Evolutionary conservation across 352 stramenopile species (phyloP), one percentile per base, ranked within the genome.

Genomic region (Pythium folliculosum): DNA sequence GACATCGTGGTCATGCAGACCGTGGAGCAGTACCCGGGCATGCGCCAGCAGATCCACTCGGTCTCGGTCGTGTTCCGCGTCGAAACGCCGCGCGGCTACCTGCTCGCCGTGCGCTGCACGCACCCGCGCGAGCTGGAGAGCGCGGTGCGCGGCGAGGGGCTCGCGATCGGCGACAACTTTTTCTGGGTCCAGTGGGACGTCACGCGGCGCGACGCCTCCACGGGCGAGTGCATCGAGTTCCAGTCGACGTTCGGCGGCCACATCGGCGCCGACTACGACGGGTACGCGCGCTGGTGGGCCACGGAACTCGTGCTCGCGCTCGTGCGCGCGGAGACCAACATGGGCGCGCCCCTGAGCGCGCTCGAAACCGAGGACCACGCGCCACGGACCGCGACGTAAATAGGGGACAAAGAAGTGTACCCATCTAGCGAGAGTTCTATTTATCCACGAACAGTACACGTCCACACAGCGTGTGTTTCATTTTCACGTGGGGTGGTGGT

Each of bases 251-350:
- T 63, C 2, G 56, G 37, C 22, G 63, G 54, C 30, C 44, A 22
- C 5, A 25, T 69, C 3, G 16, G 8, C 1, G 59, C 52, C 9
- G 9, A 44, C 6, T 51, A 35, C 10, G 5, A 32, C 2, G 45
- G 35, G 5, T 69, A 63, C 45, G 63, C 59, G 5, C 19, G 61
- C 27, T 54, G 44, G 14, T 69, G 63, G 63, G 57, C 63, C 40
- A 38, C 8, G 4, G 63, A 63, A 44, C 5, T 54, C n/a, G 19
- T 49, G 23, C 9, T 63, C 17, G 47, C 63, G 63, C 12, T 69
- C 3, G 37, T 69, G 3, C 63, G 63, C 35, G 35, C 35, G 4
- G 35, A 40, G 35, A 40, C 35, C 35, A 40, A 40, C 35, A 40
- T 40, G 35, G 35, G 35, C 35, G 35, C 35, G 4, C 8, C 35